Percentiles rank a stretch among this genome's conserved stretches.
These are phyloP conservation scores for Alternaria sp. DNA, from an alignment of 2,329 filamentous ascomycete species.

Conservation along the genomic window DNA sequence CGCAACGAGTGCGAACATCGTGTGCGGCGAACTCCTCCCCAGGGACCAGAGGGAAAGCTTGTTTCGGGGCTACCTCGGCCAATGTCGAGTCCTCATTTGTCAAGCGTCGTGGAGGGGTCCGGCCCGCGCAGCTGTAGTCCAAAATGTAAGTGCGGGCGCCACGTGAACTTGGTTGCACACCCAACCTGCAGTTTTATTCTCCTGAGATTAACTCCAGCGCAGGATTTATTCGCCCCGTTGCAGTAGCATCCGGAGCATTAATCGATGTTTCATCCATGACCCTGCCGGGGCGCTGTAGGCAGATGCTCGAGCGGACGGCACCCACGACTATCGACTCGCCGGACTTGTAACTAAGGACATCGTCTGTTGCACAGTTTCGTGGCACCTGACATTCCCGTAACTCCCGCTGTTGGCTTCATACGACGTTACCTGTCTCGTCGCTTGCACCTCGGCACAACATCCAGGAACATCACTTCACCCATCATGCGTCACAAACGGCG, in stretches of 20 bases:
- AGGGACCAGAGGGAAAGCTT: conserved; percentile 5
- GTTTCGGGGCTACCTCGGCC: conserved; percentile 6
- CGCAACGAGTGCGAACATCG: conserved; percentile 1
- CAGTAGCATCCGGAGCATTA: conserved; percentile 1
- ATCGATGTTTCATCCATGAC: neutral
- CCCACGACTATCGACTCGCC: neutral
- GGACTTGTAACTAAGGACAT: neutral
- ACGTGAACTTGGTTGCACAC: conserved; percentile 1
- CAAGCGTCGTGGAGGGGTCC: conserved; percentile 14
- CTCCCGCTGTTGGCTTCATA: neutral
- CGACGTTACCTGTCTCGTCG: conserved; percentile 4
- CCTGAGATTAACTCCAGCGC: conserved; percentile 2
- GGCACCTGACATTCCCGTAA: conserved; percentile 7
- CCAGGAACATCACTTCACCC: neutral
- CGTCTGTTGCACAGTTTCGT: neutral
- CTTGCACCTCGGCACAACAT: conserved; percentile 1
- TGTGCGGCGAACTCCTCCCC: conserved; percentile 3
- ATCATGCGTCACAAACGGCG: conserved; percentile 20
- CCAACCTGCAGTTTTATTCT: conserved; percentile 9
- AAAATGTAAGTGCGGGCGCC: conserved; percentile 14
- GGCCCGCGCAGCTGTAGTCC: conserved; percentile 26
- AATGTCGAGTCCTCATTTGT: conserved; percentile 9
- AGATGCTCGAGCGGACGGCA: neutral
- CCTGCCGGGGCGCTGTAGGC: neutral
- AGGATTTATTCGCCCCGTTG: neutral